phyloP scores from a whole-genome alignment of 2,329 filamentous ascomycete genomes.

The Paraphoma sp. region DNA sequence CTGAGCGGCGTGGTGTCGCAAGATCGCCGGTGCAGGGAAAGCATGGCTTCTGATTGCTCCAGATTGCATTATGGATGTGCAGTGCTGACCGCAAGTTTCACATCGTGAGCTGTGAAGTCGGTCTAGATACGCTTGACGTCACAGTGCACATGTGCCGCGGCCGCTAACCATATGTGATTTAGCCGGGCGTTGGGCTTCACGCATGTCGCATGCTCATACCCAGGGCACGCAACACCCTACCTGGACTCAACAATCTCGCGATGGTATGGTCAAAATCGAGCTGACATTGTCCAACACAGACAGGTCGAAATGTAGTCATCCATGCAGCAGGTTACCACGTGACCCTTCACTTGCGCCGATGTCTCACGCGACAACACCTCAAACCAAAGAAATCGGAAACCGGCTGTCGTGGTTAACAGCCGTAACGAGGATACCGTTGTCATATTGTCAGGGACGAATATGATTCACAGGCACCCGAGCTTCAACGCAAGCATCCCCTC shows the following conservation, averaged over 20 bases:
- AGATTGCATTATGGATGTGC: slow-evolving; percentile 14
- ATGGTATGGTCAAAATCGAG: background rate
- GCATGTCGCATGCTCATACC: background rate
- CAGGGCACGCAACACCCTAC: background rate
- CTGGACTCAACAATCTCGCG: background rate
- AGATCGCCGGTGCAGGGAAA: slow-evolving; percentile 20
- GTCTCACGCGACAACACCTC: too few species aligned
- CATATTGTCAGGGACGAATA: background rate
- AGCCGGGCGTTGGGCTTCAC: background rate
- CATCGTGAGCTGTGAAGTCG: slow-evolving; percentile 8
- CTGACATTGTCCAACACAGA: background rate
- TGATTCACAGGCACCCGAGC: background rate
- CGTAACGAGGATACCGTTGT: background rate
- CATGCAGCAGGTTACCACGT: background rate
- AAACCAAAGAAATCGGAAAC: too few species aligned
- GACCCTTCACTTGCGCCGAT: background rate
- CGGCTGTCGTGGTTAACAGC: background rate
- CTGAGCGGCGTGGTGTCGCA: slow-evolving; percentile 6
- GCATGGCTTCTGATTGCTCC: slow-evolving; percentile 23
- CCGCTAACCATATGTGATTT: background rate
- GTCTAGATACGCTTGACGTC: background rate
- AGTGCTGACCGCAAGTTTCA: slow-evolving; percentile 23
- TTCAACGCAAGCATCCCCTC: background rate
- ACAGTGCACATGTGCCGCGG: background rate
- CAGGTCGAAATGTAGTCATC: background rate